Percentiles rank a stretch among this genome's conserved stretches.
phyloP scores from a whole-genome alignment of 768 basidiomycete genomes.

The Guyanaporus albipodus region DNA sequence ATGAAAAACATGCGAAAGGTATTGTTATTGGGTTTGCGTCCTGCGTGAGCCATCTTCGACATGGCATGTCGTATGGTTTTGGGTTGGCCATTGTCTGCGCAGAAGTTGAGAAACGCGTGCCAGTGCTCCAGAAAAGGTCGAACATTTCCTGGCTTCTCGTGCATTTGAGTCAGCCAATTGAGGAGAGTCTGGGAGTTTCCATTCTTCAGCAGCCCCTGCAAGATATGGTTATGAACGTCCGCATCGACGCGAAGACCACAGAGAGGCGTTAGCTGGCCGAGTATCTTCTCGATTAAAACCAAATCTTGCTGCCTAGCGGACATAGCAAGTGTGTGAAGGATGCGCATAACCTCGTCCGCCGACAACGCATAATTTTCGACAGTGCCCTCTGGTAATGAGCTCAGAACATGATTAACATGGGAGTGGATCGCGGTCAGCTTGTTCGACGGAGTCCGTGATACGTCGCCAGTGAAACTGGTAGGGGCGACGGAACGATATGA shows the following conservation, averaged over 20 bases:
- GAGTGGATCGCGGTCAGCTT: conserved; percentile 22
- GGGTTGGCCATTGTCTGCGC: conserved; percentile 27
- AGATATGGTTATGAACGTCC: conserved; percentile 46
- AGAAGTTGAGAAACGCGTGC: conserved; percentile 48
- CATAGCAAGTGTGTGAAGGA: conserved; percentile 44
- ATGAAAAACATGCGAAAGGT: conserved; percentile 50
- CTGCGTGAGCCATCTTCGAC: conserved; percentile 36
- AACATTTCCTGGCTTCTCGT: conserved; percentile 42
- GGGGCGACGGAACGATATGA: neutral
- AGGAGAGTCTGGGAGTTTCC: conserved; percentile 42
- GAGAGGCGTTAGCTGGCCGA: conserved; percentile 44
- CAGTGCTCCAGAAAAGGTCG: conserved; percentile 51
- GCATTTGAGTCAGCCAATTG: conserved; percentile 54
- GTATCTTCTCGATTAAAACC: conserved; percentile 50
- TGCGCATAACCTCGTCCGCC: conserved; percentile 32
- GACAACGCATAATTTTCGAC: conserved; percentile 11
- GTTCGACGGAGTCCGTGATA: conserved; percentile 11
- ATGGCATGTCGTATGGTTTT: conserved; percentile 28
- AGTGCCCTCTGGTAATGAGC: conserved; percentile 13
- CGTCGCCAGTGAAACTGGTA: conserved; percentile 5
- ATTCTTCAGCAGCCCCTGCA: conserved; percentile 45
- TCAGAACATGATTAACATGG: conserved; percentile 22
- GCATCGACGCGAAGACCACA: conserved; percentile 44
- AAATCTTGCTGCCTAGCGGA: conserved; percentile 54
- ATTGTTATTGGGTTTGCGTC: conserved; percentile 40